Base-by-base conservation (phyloP, 305 asterid genomes). In the Fraxinus floribunda region DNA sequence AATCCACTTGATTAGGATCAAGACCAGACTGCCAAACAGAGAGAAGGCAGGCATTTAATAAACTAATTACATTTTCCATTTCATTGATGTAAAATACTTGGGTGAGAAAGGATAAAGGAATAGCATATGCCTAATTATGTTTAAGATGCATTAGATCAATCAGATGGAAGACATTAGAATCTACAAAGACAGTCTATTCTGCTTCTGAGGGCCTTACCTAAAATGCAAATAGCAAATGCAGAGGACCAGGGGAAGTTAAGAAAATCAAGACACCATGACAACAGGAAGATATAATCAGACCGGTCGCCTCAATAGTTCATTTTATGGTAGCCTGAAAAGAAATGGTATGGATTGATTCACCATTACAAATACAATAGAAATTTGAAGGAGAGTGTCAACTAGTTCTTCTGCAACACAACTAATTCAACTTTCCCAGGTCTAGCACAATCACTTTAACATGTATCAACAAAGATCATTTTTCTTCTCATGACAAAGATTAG, bases 21-120 rank as follows among this genome's bases (percentile, higher is more conserved):
- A 96, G 88, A 38, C 98, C 97, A 39, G 98, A 94, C 98, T 95
- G 96, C 90, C 89, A 84, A 57, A 44, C 78, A 90, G 78, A 85
- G 39, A 32, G 75, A 36, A 76, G 11, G 84, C 41, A 80, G 64
- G 77, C 74, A n/a, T 22, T 46, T 1, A 80, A 32, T n/a, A 84
- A 70, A 70, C 18, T 29, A 32, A 30, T 29, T 6, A 32, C 26
- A 30, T 78, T 78, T 24, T 38, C 26, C 55, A 15, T 70, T 68
- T 70, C 24, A 30, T 15, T 30, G 39, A 70, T 7, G 10, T 70
- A 32, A 70, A 70, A 70, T 29, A 29, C n/a, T 26, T 68, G 16
- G 16, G 18, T 8, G 32, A 29, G 29, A 2, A 20, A 18, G 13
- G 70, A 52, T 60, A 60, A 22, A 70, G 38, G 41, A 30, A 29